Percentiles rank a stretch among this genome's conserved stretches.
Evolutionary conservation across 2,329 filamentous ascomycete species (phyloP).

Genomic region (Ustilaginoidea virens): DNA sequence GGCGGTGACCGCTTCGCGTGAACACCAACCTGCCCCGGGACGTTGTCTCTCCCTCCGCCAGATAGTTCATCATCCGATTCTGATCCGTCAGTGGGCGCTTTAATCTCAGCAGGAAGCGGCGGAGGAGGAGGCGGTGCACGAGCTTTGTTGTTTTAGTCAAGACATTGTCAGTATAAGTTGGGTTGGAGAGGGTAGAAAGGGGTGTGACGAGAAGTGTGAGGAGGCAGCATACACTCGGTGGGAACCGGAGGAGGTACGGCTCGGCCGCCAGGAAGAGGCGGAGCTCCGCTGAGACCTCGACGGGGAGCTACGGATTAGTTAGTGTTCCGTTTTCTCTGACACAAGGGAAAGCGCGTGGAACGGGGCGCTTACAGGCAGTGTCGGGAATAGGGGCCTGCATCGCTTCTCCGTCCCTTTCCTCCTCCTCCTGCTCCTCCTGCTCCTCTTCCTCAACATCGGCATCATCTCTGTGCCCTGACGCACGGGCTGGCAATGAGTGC

Average conservation of each 20-base stretch:
- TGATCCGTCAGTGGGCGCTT: constrained; percentile 61
- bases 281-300: constrained; percentile 20
- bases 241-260: constrained; percentile 43
- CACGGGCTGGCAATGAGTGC: constrained; percentile 14
- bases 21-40: constrained; percentile 20
- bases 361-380: constrained; percentile 7
- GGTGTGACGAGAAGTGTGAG: too few relatives aligned
- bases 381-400: constrained; percentile 17
- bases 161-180: too few relatives aligned
- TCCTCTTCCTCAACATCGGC: constrained; percentile 17
- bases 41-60: constrained; percentile 27
- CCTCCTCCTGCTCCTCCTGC: constrained; percentile 14
- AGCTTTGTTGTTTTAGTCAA: too few relatives aligned
- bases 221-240: constrained; percentile 36
- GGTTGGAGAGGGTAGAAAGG: too few relatives aligned
- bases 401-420: constrained; percentile 18
- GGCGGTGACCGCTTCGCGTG: constrained; percentile 19
- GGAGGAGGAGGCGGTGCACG: constrained; percentile 45
- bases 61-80: constrained; percentile 83
- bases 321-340: constrained; percentile 8
- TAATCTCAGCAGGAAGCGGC: constrained; percentile 33
- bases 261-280: constrained; percentile 33
- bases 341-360: neutral
- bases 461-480: constrained; percentile 5
- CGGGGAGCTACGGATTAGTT: constrained; percentile 16